phyloP scores from a whole-genome alignment of 108 stramenopile species.

The Aurantiochytrium sp. region DNA sequence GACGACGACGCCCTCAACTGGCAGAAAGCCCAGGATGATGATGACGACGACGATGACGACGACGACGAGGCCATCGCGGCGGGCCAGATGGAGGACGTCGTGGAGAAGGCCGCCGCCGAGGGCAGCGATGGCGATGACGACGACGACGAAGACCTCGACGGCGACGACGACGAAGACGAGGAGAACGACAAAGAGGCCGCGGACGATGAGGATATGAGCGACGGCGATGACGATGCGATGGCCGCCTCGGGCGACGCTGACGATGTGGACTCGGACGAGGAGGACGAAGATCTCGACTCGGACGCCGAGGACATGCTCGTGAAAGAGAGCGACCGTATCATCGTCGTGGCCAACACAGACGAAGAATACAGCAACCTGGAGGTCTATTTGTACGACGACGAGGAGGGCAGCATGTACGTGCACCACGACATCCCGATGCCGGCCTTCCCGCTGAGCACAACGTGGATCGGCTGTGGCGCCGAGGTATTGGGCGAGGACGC shows the following conservation, averaged over 20 bases:
- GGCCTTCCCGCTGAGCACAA: conserved; percentile 85
- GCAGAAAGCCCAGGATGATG: conserved; percentile 40
- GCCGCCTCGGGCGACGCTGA: not conserved
- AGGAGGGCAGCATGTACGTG: conserved; percentile 83
- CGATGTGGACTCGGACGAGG: conserved; percentile 42
- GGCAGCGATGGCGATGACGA: conserved; percentile 26
- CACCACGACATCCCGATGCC: conserved; percentile 98
- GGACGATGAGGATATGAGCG: conserved; percentile 22
- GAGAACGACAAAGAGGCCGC: conserved; percentile 41
- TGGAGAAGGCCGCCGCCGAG: conserved; percentile 4
- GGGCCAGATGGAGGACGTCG: not conserved
- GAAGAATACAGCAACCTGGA: conserved; percentile 51
- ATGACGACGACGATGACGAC: conserved; percentile 57
- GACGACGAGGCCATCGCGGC: conserved; percentile 44
- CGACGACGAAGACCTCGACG: conserved; percentile 33
- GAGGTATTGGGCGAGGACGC: conserved; percentile 25
- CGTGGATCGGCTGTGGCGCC: conserved; percentile 43
- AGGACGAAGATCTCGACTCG: conserved; percentile 39
- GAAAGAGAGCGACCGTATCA: conserved; percentile 43
- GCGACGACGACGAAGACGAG: conserved; percentile 43
- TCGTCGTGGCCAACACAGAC: conserved; percentile 58
- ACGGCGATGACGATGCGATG: not conserved
- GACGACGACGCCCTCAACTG: conserved; percentile 40
- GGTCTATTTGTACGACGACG: conserved; percentile 53
- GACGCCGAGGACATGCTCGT: conserved; percentile 47